A percentile compares a stretch with the other conserved stretches of the same genome.
Conservation (phyloP, 176 grass and related monocot genomes). For the Rhynchospora breviuscula region DNA sequence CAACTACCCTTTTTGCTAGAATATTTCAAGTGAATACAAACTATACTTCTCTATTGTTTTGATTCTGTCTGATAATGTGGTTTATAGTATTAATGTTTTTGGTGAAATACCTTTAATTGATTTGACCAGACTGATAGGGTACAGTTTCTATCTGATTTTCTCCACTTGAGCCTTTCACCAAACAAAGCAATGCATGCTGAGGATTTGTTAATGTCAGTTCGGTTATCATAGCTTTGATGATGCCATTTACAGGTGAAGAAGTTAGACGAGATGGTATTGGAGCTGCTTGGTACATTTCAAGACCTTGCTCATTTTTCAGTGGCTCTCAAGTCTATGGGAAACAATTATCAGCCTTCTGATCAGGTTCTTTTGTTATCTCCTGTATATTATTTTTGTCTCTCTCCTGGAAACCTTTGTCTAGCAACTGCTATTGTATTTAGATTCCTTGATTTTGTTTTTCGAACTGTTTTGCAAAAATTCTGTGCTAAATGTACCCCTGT, state of each 20-base stretch:
- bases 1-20: not conserved
- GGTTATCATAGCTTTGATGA: not conserved
- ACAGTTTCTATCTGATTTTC: not conserved
- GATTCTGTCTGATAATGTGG: not conserved
- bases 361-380: slow-evolving; percentile 35
- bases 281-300: slow-evolving; percentile 55
- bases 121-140: not conserved
- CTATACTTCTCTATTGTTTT: not conserved
- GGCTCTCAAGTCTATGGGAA: slow-evolving; percentile 42
- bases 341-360: slow-evolving; percentile 56
- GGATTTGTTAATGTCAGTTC: not conserved
- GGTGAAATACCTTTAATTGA: not conserved
- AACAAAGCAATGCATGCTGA: not conserved
- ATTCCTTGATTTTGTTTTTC: slow-evolving; percentile 17
- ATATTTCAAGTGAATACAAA: not conserved
- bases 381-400: not conserved
- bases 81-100: not conserved
- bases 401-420: not conserved
- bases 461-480: not conserved
- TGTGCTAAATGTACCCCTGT: not conserved
- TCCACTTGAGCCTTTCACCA: not conserved
- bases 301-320: slow-evolving; percentile 48
- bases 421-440: not conserved
- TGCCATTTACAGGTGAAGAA: slow-evolving; percentile 46
- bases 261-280: slow-evolving; percentile 44